Evolutionary conservation across 2,329 filamentous ascomycete species (phyloP).

Genomic region (Colletotrichum endophyticum): DNA sequence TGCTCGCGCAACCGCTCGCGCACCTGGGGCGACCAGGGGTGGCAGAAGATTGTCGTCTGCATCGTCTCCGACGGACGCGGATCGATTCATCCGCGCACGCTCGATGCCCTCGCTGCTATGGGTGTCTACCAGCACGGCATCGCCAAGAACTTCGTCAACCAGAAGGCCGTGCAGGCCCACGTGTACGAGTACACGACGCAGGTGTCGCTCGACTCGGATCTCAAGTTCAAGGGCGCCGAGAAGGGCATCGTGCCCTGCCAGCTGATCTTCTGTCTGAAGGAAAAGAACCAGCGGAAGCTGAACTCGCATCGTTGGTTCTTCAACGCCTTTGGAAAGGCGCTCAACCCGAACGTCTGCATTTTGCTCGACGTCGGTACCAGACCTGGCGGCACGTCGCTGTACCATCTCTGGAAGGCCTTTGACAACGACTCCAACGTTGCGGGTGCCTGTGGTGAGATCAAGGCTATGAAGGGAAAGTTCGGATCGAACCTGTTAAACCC

Average conservation of each 20-base stretch:
- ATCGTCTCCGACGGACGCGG: constrained; percentile 93
- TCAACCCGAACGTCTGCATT: constrained; percentile 97
- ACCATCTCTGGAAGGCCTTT: constrained; percentile 98
- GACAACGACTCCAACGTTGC: constrained; percentile 97
- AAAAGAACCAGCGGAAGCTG: constrained; percentile 96
- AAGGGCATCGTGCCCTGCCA: constrained; percentile 98
- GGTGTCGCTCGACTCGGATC: constrained; percentile 90
- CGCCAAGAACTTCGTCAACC: constrained; percentile 97
- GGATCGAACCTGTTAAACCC: constrained; percentile 89
- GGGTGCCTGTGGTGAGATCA: constrained; percentile 96
- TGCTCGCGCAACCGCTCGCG: constrained; percentile 90
- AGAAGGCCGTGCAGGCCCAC: constrained; percentile 92
- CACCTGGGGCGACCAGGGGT: constrained; percentile 95
- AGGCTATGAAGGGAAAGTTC: constrained; percentile 89
- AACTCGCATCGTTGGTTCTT: constrained; percentile 99
- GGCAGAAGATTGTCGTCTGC: constrained; percentile 99
- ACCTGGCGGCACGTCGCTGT: constrained; percentile 87
- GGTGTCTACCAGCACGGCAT: constrained; percentile 98
- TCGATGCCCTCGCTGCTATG: constrained; percentile 95
- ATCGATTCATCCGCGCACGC: constrained; percentile 87
- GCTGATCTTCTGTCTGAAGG: constrained; percentile 98
- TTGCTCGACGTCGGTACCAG: constrained; percentile 95
- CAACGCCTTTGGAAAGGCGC: constrained; percentile 90
- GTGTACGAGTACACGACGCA: constrained; percentile 99
- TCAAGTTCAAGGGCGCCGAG: constrained; percentile 99